phyloP scores from a whole-genome alignment of 139 green algal species.

The Chlamydomonas eustigma region DNA sequence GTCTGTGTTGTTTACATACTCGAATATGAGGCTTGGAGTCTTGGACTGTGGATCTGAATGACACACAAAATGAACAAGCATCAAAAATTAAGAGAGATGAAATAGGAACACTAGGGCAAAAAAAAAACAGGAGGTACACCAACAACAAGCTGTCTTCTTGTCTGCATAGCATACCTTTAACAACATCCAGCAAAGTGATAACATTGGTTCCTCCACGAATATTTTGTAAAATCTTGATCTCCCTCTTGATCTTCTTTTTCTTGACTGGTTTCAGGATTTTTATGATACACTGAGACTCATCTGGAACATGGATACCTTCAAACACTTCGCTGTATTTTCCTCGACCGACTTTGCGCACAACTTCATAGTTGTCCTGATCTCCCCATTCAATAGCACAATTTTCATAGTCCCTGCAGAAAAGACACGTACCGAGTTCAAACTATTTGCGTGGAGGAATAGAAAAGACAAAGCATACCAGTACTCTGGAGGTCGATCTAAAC shows the following conservation, averaged over 20 bases:
- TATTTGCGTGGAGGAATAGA: background rate
- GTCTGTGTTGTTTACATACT: conserved; percentile 87
- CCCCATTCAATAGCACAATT: conserved; percentile 8
- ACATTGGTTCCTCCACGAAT: conserved; percentile 94
- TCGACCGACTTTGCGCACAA: conserved; percentile 90
- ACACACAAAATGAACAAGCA: too few species aligned
- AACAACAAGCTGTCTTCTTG: too few species aligned
- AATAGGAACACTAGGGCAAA: background rate
- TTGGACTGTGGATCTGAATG: conserved; percentile 76
- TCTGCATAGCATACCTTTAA: conserved; percentile 60
- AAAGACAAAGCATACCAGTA: conserved; percentile 12
- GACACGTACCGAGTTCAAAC: conserved; percentile 12
- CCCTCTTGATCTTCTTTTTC: conserved; percentile 80
- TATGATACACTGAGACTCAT: conserved; percentile 84
- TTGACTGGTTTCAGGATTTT: conserved; percentile 53
- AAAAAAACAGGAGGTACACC: background rate
- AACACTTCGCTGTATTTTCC: conserved; percentile 99
- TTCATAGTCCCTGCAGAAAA: conserved; percentile 18
- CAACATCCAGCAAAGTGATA: conserved; percentile 94
- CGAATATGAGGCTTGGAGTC: conserved; percentile 95
- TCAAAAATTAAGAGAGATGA: background rate
- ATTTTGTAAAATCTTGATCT: conserved; percentile 97
- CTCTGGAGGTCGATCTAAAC: conserved; percentile 2
- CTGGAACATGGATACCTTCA: conserved; percentile 83
- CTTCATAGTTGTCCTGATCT: conserved; percentile 93